A percentile compares a stretch with the other conserved stretches of the same genome.
These are phyloP conservation scores for Monosporozyma aerobia DNA, from an alignment of 805 yeast species.

Conservation along the genomic window DNA sequence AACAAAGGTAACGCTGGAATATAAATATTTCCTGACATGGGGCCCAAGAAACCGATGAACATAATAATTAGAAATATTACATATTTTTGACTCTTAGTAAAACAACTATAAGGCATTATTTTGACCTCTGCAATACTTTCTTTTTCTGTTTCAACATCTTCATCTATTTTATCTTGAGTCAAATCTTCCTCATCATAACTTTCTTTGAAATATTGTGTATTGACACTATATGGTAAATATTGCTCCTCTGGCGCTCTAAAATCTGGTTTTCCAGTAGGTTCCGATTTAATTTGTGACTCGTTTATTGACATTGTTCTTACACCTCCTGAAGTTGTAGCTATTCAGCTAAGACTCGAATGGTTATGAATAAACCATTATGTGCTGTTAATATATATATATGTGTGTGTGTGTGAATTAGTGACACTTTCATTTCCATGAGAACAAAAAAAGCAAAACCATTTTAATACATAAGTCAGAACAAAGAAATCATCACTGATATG, in stretches of 20 bases:
- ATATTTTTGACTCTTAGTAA: constrained; percentile 26
- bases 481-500: neutral
- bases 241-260: neutral
- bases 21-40: constrained; percentile 48
- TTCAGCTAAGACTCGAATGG: no score
- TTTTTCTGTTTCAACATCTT: neutral
- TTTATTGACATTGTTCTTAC: neutral
- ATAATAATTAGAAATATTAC: constrained; percentile 36
- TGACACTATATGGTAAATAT: neutral
- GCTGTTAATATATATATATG: neutral
- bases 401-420: neutral
- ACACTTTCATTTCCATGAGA: neutral
- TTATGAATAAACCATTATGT: neutral
- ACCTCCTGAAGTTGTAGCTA: no score
- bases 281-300: neutral
- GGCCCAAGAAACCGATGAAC: constrained; percentile 45
- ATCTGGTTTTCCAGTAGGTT: neutral
- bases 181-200: neutral
- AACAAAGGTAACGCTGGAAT: constrained; percentile 44
- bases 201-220: neutral
- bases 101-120: constrained; percentile 28
- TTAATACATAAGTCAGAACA: neutral
- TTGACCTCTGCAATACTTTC: neutral
- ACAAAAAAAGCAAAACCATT: neutral
- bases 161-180: neutral